Evolutionary conservation across 352 stramenopile species (phyloP).

Genomic region (Globisporangium yorkense): DNA sequence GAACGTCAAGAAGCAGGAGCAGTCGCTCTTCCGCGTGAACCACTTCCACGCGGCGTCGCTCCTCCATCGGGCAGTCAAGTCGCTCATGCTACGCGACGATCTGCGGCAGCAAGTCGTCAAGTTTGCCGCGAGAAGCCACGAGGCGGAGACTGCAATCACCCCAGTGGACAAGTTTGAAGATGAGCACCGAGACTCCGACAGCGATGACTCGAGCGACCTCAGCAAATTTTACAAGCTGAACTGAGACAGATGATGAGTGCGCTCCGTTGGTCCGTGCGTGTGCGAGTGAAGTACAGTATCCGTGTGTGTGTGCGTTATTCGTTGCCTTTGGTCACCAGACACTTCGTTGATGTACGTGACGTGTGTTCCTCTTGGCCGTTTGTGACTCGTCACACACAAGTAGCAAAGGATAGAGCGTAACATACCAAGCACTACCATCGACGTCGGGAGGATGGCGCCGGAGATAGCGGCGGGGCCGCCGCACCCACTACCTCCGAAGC

Average conservation of each 20-base stretch:
- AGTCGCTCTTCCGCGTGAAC: slow-evolving; percentile 43
- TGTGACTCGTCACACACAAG: too few relatives aligned
- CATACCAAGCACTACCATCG: too few relatives aligned
- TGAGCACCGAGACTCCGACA: background rate
- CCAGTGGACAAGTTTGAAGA: background rate
- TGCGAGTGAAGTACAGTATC: too few relatives aligned
- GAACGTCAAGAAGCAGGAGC: slow-evolving; percentile 50
- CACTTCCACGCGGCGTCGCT: slow-evolving; percentile 42
- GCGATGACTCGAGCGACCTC: background rate
- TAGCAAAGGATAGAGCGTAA: too few relatives aligned
- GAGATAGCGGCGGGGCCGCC: too few relatives aligned
- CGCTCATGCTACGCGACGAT: slow-evolving; percentile 44
- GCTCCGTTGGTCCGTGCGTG: too few relatives aligned
- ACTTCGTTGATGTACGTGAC: too few relatives aligned
- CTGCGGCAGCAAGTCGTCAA: slow-evolving; percentile 37
- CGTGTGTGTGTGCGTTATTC: too few relatives aligned
- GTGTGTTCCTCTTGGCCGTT: too few relatives aligned
- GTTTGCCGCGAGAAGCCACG: slow-evolving; percentile 11
- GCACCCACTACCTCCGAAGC: background rate
- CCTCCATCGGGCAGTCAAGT: slow-evolving; percentile 43
- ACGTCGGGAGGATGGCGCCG: too few relatives aligned
- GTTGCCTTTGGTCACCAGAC: too few relatives aligned
- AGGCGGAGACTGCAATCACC: background rate
- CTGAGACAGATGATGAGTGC: background rate
- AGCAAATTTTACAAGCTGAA: slow-evolving; percentile 3